These are phyloP conservation scores for Phytophthora colocasiae DNA, from an alignment of 352 stramenopile species.

Conservation along the genomic window DNA sequence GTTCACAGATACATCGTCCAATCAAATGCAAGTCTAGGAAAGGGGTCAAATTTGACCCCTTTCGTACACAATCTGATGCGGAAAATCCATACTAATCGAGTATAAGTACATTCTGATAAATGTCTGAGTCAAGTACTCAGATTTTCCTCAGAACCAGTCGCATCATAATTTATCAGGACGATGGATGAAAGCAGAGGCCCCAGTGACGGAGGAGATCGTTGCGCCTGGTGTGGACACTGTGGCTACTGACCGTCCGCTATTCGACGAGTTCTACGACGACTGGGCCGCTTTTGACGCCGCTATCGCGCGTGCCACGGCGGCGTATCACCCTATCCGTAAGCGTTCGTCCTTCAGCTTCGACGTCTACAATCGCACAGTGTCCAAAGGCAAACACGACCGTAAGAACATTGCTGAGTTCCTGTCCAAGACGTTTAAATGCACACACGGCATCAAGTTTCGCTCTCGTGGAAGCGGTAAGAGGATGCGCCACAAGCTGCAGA, in stretches of 20 bases:
- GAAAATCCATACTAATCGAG: too few relatives aligned
- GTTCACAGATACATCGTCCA: too few relatives aligned
- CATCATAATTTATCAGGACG: conserved; percentile 2
- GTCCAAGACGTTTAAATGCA: conserved; percentile 88
- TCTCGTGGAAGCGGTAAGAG: conserved; percentile 76
- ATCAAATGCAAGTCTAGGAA: too few relatives aligned
- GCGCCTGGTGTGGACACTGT: not conserved
- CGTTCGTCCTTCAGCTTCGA: conserved; percentile 85
- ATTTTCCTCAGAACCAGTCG: conserved; percentile 1
- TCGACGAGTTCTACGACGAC: conserved; percentile 81
- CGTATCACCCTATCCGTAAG: conserved; percentile 83
- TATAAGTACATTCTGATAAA: conserved; percentile 13
- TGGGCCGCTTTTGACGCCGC: conserved; percentile 75
- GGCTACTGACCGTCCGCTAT: conserved; percentile 41
- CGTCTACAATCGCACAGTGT: conserved; percentile 89
- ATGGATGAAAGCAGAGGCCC: conserved; percentile 34
- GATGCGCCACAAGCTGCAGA: conserved; percentile 71
- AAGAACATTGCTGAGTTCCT: conserved; percentile 78
- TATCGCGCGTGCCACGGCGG: conserved; percentile 61
- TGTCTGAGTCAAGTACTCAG: conserved; percentile 7
- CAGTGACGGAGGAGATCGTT: conserved; percentile 2
- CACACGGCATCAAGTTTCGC: conserved; percentile 86
- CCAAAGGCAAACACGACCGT: conserved; percentile 80
- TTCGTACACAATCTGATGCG: too few relatives aligned
- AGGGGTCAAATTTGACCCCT: too few relatives aligned